Evolutionary conservation across 345 rosid genomes (phyloP), one percentile per base, ranked within the genome.

Genomic region (Dovyalis caffra): DNA sequence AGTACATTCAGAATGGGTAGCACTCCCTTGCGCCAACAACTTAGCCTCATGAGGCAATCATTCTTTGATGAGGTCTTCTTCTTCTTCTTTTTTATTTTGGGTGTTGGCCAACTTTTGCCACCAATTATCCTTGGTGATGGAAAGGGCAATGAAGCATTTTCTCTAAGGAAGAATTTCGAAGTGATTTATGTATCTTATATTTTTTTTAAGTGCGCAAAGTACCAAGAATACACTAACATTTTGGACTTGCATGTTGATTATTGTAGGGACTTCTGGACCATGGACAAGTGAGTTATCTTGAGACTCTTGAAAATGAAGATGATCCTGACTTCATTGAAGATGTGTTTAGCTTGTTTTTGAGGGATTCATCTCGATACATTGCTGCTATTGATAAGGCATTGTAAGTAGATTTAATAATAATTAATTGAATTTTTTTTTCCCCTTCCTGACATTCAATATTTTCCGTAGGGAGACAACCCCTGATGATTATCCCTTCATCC

Each of bases 201-300:
- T n/a, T n/a, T 57, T 57, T 2, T 21, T 10, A 0, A 20, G n/a
- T 57, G 1, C 28, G 2, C 12, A 40, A 40, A 40, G 8, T 11
- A 40, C 8, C 2, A 40, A 40, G 47, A 40, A 8, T 40, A 40
- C 0, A 40, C 45, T 40, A 40, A 40, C 16, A 11, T 53, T 53
- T 16, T 37, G 40, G 21, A 18, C 1, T 15, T 18, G 28, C 28
- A 20, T 57, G 29, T 58, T 58, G 28, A 2, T 64, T 64, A 2
- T 64, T 34, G 25, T 31, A 64, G 68, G 35, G 68, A 64, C 34
- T 64, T 34, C 68, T 64, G 25, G 68, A 64, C 14, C 38, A 64
- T 0, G 12, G 21, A 8, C 35, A 32, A 4, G 43, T 34, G 47
- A 11, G 47, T 64, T 23, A 64, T 10, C 26, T 64, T 2, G 68